Evolutionary conservation across 164 flowering plant genomes (phyloP), one percentile per base, ranked within the genome.

Genomic region (Sextonia rubra): DNA sequence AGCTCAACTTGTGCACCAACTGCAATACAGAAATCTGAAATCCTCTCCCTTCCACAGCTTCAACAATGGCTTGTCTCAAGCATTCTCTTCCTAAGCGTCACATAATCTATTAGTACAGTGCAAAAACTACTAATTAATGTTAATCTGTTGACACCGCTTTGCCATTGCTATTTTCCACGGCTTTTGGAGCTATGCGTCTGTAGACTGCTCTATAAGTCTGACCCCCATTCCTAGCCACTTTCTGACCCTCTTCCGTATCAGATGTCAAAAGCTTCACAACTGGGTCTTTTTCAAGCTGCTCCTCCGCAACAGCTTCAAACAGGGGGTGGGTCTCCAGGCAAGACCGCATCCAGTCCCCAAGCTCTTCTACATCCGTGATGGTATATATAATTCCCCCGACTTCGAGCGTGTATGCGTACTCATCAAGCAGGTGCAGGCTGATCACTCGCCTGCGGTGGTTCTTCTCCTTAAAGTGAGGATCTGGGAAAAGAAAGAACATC

Each of bases 401-500:
- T 60, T 77, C 60, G 64, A 94, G 90, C 26, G 78, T 84, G 79
- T 90, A 94, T 47, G 97, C 99, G 77, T 94, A 94, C 75, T 94
- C 99, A 30, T 92, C 97, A 26, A 94, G 83, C 84, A 94, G 77
- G 74, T 83, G 87, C 6, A 86, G 82, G 74, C 97, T 90, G 66
- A 92, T 92, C 47, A 92, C 98, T 24, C 98, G 81, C 0, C 97
- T 88, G 2, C 97, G 81, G 75, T 91, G 97, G 74, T 94, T 94
- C 80, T 94, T 94, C 86, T 91, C 98, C 73, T 94, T 92, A 83
- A 94, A 94, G 74, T 94, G 97, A n/a, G 98, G 98, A 76, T 94
- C 98, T 0, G 98, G 98, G 73, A 94, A 94, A 72, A 92, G 74
- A 80, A 92, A 94, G 71, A 94, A 92, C 97, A 94, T 91, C 88